phyloP scores from a whole-genome alignment of 805 yeast species.

The Metschnikowia peoriensis region DNA sequence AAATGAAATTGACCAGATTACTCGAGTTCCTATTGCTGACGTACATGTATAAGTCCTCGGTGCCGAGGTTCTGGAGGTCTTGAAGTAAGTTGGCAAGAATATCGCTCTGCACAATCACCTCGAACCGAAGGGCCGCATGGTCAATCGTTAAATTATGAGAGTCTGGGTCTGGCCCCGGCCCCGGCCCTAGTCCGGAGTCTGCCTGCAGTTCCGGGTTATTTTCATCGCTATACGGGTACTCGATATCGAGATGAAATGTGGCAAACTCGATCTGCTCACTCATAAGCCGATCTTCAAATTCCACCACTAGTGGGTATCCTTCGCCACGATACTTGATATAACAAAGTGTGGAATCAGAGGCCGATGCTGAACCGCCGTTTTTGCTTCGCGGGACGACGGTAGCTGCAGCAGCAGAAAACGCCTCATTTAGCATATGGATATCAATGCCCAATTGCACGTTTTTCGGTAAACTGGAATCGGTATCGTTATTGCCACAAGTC shows the following conservation, averaged over 20 bases:
- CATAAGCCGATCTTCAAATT: constrained; percentile 40
- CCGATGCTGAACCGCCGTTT: background rate
- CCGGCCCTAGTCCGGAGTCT: background rate
- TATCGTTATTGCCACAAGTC: background rate
- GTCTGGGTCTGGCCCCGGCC: background rate
- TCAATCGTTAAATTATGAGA: constrained; percentile 22
- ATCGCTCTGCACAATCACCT: constrained; percentile 39
- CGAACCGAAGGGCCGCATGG: constrained; percentile 32
- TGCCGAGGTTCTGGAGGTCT: constrained; percentile 37
- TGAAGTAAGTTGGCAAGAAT: constrained; percentile 34
- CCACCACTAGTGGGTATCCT: constrained; percentile 40
- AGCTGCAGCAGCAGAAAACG: constrained; percentile 33
- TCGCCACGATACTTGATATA: constrained; percentile 37
- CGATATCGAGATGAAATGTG: constrained; percentile 34
- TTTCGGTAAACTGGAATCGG: background rate
- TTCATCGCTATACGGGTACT: constrained; percentile 26
- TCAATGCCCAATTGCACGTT: constrained; percentile 34
- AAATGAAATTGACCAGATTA: constrained; percentile 53
- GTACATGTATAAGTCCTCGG: constrained; percentile 33
- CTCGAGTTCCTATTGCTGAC: constrained; percentile 22
- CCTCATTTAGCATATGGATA: constrained; percentile 32
- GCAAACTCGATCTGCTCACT: constrained; percentile 42
- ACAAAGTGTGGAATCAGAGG: constrained; percentile 24
- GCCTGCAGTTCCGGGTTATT: constrained; percentile 17
- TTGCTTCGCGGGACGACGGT: constrained; percentile 14